Conservation (phyloP, 495 filamentous ascomycete genomes). For the Penicillium cataractarum region DNA sequence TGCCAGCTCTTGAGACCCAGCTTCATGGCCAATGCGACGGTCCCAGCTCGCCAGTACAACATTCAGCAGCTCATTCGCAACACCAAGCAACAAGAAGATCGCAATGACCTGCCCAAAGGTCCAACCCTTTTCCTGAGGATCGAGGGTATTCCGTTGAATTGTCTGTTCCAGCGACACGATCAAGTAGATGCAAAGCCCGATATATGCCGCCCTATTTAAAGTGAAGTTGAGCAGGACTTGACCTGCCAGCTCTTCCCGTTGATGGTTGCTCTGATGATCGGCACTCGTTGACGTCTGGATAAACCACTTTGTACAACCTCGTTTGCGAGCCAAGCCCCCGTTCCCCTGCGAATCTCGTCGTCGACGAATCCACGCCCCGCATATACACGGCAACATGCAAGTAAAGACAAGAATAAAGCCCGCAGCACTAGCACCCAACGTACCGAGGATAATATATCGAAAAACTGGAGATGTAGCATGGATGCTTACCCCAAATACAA, state of each 20-base stretch:
- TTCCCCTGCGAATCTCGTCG: neutral
- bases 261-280: neutral
- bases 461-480: constrained; percentile 22
- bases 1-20: constrained; percentile 10
- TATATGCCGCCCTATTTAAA: constrained; percentile 19
- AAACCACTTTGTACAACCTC: constrained; percentile 13
- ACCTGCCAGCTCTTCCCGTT: constrained; percentile 6
- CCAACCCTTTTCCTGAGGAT: constrained; percentile 21
- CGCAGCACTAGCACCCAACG: constrained; percentile 11
- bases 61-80: constrained; percentile 25
- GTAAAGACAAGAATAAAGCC: constrained; percentile 13
- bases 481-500: constrained; percentile 24
- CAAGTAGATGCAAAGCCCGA: constrained; percentile 21
- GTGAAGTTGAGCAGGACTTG: constrained; percentile 17
- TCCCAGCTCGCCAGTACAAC: constrained; percentile 25
- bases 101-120: constrained; percentile 27
- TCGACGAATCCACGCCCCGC: constrained; percentile 5
- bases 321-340: neutral
- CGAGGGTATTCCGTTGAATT: constrained; percentile 18
- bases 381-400: constrained; percentile 21
- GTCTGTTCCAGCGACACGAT: constrained; percentile 30
- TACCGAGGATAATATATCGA: constrained; percentile 23
- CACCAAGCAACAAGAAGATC: constrained; percentile 24
- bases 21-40: constrained; percentile 7
- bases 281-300: neutral